Evolutionary conservation across 2,329 filamentous ascomycete species (phyloP).

Genomic region (Colletotrichum sp.): DNA sequence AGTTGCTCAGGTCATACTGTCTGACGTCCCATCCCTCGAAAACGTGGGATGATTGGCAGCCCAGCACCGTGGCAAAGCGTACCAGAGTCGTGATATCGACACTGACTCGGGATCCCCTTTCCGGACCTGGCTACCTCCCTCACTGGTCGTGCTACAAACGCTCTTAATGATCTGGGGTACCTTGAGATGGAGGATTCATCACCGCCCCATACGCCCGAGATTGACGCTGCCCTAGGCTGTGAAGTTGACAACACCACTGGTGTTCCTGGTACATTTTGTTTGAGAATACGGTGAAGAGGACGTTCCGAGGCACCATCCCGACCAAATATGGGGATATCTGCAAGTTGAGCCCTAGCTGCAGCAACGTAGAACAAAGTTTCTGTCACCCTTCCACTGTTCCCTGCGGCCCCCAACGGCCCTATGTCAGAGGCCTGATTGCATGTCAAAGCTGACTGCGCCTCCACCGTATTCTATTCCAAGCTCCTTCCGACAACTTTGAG

Average conservation of each 20-base stretch:
- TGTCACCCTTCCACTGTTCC: background rate
- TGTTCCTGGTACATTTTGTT: background rate
- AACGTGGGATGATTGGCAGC: background rate
- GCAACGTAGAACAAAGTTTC: background rate
- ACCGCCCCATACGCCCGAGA: background rate
- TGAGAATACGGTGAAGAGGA: background rate
- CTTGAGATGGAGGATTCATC: background rate
- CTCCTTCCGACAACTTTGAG: background rate
- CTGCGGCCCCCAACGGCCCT: background rate
- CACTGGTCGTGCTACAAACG: background rate
- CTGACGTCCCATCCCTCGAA: background rate
- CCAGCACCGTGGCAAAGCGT: background rate
- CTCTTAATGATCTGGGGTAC: background rate
- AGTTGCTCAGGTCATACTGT: background rate
- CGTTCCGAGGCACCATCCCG: background rate
- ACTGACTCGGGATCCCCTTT: background rate
- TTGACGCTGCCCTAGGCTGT: background rate
- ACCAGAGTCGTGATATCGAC: background rate
- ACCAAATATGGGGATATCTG: slow-evolving; percentile 26
- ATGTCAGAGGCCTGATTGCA: background rate
- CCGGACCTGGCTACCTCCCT: background rate
- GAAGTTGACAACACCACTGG: background rate
- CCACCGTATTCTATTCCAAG: slow-evolving; percentile 7
- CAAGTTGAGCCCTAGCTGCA: background rate
- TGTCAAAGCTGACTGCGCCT: slow-evolving; percentile 1